Evolutionary conservation across 257 asterid genomes (phyloP).

Genomic region (Echium plantagineum): DNA sequence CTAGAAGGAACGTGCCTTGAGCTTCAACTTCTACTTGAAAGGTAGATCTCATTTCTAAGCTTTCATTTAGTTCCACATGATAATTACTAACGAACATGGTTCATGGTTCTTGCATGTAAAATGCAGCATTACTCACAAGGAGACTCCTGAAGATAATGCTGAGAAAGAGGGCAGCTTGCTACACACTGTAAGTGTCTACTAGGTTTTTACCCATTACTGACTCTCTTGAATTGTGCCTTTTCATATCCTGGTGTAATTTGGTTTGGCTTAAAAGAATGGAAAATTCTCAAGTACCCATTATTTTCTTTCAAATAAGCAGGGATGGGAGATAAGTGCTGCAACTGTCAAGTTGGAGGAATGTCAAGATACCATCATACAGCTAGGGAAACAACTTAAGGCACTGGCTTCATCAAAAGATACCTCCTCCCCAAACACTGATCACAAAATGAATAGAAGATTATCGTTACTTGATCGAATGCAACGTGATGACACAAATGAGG

Average conservation of each 20-base stretch:
- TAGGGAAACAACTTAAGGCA: slow-evolving; percentile 64
- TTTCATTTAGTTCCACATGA: neutral
- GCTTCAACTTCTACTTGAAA: slow-evolving; percentile 83
- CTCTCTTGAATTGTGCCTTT: no score
- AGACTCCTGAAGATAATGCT: slow-evolving; percentile 16
- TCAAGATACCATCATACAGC: slow-evolving; percentile 60
- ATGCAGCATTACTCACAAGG: slow-evolving; percentile 28
- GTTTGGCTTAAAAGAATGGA: neutral
- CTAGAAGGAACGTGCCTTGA: slow-evolving; percentile 70
- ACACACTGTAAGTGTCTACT: slow-evolving; percentile 40
- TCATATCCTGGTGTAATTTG: no score
- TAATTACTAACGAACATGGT: neutral
- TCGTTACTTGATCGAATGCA: slow-evolving; percentile 72
- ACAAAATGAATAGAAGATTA: slow-evolving; percentile 31
- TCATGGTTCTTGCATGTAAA: slow-evolving; percentile 6
- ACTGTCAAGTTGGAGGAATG: slow-evolving; percentile 70
- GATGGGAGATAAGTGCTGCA: slow-evolving; percentile 68
- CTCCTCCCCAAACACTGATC: slow-evolving; percentile 18
- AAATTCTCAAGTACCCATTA: neutral
- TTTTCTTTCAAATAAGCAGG: slow-evolving; percentile 36
- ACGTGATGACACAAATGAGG: slow-evolving; percentile 31
- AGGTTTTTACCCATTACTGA: neutral
- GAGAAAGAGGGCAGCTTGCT: slow-evolving; percentile 39
- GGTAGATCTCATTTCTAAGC: slow-evolving; percentile 25
- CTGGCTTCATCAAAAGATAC: slow-evolving; percentile 35